phyloP scores from a whole-genome alignment of 495 filamentous ascomycete genomes.

The Podospora pseudoanserina region DNA sequence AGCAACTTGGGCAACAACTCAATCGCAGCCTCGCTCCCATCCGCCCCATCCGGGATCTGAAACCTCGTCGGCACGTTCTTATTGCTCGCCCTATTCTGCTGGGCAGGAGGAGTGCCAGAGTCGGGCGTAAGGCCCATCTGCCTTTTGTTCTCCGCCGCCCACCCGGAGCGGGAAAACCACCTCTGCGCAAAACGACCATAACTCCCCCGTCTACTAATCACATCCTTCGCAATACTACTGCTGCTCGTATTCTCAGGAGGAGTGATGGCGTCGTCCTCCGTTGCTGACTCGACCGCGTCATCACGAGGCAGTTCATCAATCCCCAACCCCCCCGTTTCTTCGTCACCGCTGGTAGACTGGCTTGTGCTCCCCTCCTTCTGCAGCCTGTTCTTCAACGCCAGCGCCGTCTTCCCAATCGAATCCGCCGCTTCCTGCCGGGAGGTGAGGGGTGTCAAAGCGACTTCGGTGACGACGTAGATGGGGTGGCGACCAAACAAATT shows the following conservation, averaged over 20 bases:
- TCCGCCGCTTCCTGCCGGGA: slow-evolving; percentile 68
- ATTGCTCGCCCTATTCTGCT: slow-evolving; percentile 14
- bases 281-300: slow-evolving; percentile 26
- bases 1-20: slow-evolving; percentile 79
- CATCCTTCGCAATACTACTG: slow-evolving; percentile 72
- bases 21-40: slow-evolving; percentile 32
- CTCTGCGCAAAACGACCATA: slow-evolving; percentile 85
- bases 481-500: slow-evolving; percentile 69
- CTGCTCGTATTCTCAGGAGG: slow-evolving; percentile 27
- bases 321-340: slow-evolving; percentile 24
- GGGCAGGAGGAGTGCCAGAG: background rate
- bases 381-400: slow-evolving; percentile 40
- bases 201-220: slow-evolving; percentile 68
- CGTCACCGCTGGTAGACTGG: slow-evolving; percentile 23
- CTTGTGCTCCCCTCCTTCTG: slow-evolving; percentile 35
- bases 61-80: slow-evolving; percentile 22
- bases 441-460: slow-evolving; percentile 80
- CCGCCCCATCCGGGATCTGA: slow-evolving; percentile 29
- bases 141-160: slow-evolving; percentile 59
- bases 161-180: slow-evolving; percentile 83
- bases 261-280: slow-evolving; percentile 32
- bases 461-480: slow-evolving; percentile 78
- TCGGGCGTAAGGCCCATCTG: slow-evolving; percentile 51
- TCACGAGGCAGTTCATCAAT: slow-evolving; percentile 19
- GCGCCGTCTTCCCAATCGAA: slow-evolving; percentile 63